Conservation (phyloP, 139 green algal genomes). For the Gonium pectorale region DNA sequence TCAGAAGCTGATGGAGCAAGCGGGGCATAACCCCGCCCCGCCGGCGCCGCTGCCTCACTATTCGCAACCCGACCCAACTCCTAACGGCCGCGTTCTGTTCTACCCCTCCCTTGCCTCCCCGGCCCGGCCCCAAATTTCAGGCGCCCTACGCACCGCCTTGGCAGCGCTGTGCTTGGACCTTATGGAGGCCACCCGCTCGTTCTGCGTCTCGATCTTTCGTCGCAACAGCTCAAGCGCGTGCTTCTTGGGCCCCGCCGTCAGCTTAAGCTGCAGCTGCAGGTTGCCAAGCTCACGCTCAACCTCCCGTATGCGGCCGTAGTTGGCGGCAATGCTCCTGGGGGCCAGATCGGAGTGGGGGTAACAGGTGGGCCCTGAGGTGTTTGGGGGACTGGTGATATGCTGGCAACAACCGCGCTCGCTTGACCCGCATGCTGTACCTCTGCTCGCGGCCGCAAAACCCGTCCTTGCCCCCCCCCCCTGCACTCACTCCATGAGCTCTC, state of each 20-base stretch:
- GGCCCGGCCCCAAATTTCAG: background rate
- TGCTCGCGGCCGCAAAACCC: no score
- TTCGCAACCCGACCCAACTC: no score
- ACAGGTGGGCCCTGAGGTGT: no score
- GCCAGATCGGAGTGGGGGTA: background rate
- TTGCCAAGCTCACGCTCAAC: conserved; percentile 69
- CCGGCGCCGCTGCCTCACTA: no score
- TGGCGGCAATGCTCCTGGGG: conserved; percentile 60
- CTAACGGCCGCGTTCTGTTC: no score
- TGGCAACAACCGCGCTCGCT: no score
- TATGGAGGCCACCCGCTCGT: conserved; percentile 50
- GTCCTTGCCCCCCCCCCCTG: no score
- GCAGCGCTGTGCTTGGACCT: conserved; percentile 47
- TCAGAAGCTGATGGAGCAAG: no score
- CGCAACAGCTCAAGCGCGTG: conserved; percentile 68
- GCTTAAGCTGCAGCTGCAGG: conserved; percentile 65
- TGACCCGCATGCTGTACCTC: no score
- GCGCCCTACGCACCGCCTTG: conserved; percentile 53
- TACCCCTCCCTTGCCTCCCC: no score
- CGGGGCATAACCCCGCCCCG: no score
- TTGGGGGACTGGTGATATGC: no score
- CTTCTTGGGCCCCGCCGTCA: conserved; percentile 72
- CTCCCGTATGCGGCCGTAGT: conserved; percentile 68
- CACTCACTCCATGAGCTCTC: conserved; percentile 62
- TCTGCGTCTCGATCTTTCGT: conserved; percentile 76